A percentile compares a stretch with the other conserved stretches of the same genome.
Conservation (phyloP, 768 basidiomycete species). For the Podaxis sp. region DNA sequence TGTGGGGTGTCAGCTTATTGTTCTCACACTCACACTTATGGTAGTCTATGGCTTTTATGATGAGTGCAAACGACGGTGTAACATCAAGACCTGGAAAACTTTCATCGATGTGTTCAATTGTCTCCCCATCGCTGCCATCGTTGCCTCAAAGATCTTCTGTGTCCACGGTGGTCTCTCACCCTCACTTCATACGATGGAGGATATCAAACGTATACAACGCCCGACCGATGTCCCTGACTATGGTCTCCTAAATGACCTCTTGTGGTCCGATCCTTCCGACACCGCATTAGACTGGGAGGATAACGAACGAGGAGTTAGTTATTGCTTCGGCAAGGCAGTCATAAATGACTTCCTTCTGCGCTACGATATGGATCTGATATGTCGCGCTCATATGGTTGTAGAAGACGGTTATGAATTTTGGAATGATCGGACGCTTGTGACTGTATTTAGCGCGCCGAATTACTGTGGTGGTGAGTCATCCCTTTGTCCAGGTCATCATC, state of each 20-base stretch:
- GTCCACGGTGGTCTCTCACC: constrained; percentile 96
- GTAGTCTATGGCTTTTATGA: constrained; percentile 99
- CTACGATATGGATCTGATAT: constrained; percentile 99
- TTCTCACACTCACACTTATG: constrained; percentile 14
- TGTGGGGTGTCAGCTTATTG: constrained; percentile 9
- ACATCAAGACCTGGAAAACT: constrained; percentile 99
- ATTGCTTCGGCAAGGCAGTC: constrained; percentile 97
- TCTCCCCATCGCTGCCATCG: constrained; percentile 96
- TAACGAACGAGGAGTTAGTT: constrained; percentile 97
- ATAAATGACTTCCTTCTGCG: constrained; percentile 94
- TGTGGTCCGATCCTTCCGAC: constrained; percentile 98
- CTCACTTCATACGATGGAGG: constrained; percentile 93
- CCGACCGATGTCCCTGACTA: constrained; percentile 99
- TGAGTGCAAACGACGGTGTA: constrained; percentile 98
- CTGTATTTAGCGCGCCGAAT: constrained; percentile 97
- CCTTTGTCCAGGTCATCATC: not conserved
- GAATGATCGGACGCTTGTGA: constrained; percentile 97
- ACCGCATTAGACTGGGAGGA: constrained; percentile 99
- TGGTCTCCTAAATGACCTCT: constrained; percentile 91
- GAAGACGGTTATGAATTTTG: constrained; percentile 99
- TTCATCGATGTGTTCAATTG: constrained; percentile 99
- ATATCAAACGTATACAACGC: constrained; percentile 95
- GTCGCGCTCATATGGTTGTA: constrained; percentile 99
- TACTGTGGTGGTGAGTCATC: constrained; percentile 83
- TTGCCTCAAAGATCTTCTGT: constrained; percentile 99